Evolutionary conservation across 2,329 filamentous ascomycete genomes (phyloP).

Genomic region (Huntiella decipiens): DNA sequence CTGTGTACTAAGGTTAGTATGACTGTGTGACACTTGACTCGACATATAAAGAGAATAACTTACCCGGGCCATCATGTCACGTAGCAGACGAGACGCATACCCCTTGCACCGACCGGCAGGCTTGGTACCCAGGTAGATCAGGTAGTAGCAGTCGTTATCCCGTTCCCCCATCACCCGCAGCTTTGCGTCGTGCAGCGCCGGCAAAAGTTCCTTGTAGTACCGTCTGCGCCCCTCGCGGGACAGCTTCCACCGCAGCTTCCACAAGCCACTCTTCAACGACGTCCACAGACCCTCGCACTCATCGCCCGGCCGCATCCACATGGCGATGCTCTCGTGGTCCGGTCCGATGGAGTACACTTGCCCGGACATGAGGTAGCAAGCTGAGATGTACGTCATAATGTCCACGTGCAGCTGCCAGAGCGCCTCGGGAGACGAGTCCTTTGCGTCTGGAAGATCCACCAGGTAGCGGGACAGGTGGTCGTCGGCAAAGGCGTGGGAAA

Average conservation of each 20-base stretch:
- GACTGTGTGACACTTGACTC: neutral
- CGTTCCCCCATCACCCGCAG: slow-evolving; percentile 45
- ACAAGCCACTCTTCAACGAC: slow-evolving; percentile 54
- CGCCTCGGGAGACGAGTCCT: slow-evolving; percentile 40
- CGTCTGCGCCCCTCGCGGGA: slow-evolving; percentile 51
- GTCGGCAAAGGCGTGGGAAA: slow-evolving; percentile 59
- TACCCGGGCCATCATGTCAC: slow-evolving; percentile 47
- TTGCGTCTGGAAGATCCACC: slow-evolving; percentile 50
- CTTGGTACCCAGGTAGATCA: slow-evolving; percentile 67
- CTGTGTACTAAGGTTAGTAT: slow-evolving; percentile 18
- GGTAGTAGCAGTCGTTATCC: slow-evolving; percentile 55
- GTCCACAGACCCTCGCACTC: slow-evolving; percentile 58
- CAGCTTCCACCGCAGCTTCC: slow-evolving; percentile 58
- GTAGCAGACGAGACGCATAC: slow-evolving; percentile 51
- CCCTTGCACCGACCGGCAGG: slow-evolving; percentile 51
- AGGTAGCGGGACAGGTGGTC: slow-evolving; percentile 61
- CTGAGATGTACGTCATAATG: slow-evolving; percentile 60
- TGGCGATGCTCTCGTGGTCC: slow-evolving; percentile 57
- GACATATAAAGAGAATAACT: slow-evolving; percentile 14
- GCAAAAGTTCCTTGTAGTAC: slow-evolving; percentile 61
- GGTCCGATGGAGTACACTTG: slow-evolving; percentile 55
- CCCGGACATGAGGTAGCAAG: slow-evolving; percentile 56
- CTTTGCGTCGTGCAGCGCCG: slow-evolving; percentile 56
- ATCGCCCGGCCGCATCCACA: slow-evolving; percentile 63
- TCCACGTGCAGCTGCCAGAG: slow-evolving; percentile 61